Conservation (phyloP, 768 basidiomycete genomes). For the Harrya chromipes region DNA sequence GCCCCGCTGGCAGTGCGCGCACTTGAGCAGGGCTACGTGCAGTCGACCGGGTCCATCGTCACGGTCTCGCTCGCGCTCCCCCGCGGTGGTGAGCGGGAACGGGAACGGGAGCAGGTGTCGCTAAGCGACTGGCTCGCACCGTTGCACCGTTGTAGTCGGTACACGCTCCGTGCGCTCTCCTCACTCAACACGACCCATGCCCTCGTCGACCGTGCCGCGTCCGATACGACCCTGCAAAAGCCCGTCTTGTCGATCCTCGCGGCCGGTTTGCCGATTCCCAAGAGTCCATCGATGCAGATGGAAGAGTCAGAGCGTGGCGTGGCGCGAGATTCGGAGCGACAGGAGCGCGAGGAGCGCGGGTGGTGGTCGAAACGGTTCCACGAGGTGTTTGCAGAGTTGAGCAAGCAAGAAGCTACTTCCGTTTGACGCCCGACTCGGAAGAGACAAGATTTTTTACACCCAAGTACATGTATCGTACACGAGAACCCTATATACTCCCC, state of each 20-base stretch:
- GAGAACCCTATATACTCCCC: not conserved
- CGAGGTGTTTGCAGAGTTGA: conserved; percentile 57
- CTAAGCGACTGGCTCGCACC: conserved; percentile 45
- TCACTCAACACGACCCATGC: conserved; percentile 26
- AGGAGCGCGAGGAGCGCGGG: conserved; percentile 65
- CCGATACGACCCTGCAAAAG: conserved; percentile 30
- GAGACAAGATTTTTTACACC: no score
- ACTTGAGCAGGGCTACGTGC: conserved; percentile 36
- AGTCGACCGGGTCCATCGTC: conserved; percentile 32
- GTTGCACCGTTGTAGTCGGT: conserved; percentile 49
- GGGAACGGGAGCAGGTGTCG: not conserved
- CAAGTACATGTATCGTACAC: conserved; percentile 7
- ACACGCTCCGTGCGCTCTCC: conserved; percentile 44
- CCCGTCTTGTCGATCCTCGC: conserved; percentile 40
- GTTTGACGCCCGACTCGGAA: no score
- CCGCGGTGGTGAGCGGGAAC: no score
- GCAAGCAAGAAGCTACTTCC: conserved; percentile 21
- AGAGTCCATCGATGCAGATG: conserved; percentile 67
- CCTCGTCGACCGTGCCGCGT: conserved; percentile 26
- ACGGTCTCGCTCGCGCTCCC: conserved; percentile 38
- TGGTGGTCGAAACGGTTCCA: conserved; percentile 74
- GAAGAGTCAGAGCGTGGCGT: conserved; percentile 32
- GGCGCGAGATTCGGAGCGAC: conserved; percentile 29
- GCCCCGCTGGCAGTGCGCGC: conserved; percentile 43
- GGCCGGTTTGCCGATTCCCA: conserved; percentile 58